Percentiles rank a stretch among this genome's conserved stretches.
These are phyloP conservation scores for Phylloporus sp. DNA, from an alignment of 768 basidiomycete species.

Conservation along the genomic window DNA sequence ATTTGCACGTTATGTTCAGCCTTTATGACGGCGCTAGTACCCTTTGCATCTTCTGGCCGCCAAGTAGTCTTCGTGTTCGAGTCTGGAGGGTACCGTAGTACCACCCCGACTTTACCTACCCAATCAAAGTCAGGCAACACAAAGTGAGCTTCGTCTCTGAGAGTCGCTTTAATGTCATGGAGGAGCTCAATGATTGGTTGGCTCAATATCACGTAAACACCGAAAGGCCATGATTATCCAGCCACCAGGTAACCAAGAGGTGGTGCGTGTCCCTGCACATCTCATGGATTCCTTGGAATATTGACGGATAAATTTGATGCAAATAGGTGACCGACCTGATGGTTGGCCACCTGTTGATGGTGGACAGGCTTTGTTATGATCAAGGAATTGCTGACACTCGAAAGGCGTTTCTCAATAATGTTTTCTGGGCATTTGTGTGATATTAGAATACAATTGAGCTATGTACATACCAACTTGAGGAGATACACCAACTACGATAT, in stretches of 20 bases:
- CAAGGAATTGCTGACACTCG: no score
- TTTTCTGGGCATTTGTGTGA: background rate
- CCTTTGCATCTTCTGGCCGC: background rate
- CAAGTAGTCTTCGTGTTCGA: background rate
- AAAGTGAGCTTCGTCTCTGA: background rate
- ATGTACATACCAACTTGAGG: background rate
- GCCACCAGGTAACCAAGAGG: background rate
- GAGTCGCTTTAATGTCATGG: conserved; percentile 6
- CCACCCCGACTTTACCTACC: background rate
- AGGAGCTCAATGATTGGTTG: no score
- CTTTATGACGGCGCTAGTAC: background rate
- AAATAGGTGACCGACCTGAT: no score
- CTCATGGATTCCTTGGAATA: no score
- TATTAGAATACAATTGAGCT: background rate
- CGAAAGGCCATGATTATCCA: background rate
- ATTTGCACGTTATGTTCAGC: background rate
- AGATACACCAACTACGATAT: background rate
- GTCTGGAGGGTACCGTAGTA: background rate
- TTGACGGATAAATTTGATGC: no score
- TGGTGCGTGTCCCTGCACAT: no score
- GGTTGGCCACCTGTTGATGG: no score
- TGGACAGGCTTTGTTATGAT: no score
- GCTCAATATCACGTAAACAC: background rate
- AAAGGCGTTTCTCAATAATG: no score
- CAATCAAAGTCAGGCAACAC: conserved; percentile 27